Percentiles rank a stretch among this genome's conserved stretches.
These are phyloP conservation scores for Petasospora fabianii DNA, from an alignment of 1,139 yeast genomes.

Conservation along the genomic window DNA sequence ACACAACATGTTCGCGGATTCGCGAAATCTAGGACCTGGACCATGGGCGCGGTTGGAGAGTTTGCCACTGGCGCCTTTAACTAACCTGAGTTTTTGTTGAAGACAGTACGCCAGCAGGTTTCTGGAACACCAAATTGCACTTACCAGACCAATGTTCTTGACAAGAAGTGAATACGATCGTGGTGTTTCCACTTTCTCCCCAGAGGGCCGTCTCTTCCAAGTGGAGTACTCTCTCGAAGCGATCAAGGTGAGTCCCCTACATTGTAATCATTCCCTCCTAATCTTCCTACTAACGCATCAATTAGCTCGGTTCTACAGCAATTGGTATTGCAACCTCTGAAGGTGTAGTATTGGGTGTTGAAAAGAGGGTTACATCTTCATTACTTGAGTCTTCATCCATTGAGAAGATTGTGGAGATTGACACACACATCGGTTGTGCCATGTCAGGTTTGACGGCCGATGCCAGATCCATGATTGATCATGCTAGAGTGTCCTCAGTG, in stretches of 20 bases:
- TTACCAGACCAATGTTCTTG: conserved; percentile 61
- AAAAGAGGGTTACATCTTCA: conserved; percentile 93
- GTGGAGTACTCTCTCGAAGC: conserved; percentile 98
- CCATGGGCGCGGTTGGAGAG: too few relatives aligned
- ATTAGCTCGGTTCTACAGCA: conserved; percentile 83
- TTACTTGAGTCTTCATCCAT: conserved; percentile 88
- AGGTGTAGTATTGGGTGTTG: conserved; percentile 95
- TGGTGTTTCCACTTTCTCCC: conserved; percentile 97
- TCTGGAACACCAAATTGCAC: too few relatives aligned
- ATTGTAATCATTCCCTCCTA: too few relatives aligned
- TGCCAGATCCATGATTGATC: conserved; percentile 98
- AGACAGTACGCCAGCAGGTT: too few relatives aligned
- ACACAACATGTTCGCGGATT: neutral
- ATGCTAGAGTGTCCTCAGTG: conserved; percentile 88
- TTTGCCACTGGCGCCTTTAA: too few relatives aligned
- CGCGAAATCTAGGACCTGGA: too few relatives aligned
- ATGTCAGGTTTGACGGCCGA: conserved; percentile 99
- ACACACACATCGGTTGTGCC: conserved; percentile 94
- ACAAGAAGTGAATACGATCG: conserved; percentile 99
- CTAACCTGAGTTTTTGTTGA: too few relatives aligned
- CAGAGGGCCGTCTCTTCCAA: conserved; percentile 97
- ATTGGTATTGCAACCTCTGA: conserved; percentile 96
- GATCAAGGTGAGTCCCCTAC: conserved; percentile 71
- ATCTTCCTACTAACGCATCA: neutral
- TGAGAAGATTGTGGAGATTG: conserved; percentile 95